Evolutionary conservation across 768 basidiomycete species (phyloP).

Genomic region (Rhizopogon vesiculosus): DNA sequence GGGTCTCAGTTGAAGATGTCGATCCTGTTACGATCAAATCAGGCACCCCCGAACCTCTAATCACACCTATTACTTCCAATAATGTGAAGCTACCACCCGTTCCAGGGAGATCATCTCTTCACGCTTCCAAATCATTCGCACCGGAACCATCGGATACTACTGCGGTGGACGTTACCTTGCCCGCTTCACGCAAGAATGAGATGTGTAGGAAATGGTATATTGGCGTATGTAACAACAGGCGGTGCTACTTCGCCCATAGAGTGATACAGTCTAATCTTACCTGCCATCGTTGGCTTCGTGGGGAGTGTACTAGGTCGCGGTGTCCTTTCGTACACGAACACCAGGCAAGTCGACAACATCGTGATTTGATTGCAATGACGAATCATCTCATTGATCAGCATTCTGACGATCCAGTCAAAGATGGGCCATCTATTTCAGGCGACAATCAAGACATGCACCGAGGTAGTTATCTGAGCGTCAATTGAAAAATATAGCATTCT

Average conservation of each 20-base stretch:
- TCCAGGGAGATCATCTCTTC: not conserved
- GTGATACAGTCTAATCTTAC: not conserved
- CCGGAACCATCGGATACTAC: not conserved
- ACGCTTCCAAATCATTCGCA: not conserved
- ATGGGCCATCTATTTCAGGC: too few species aligned
- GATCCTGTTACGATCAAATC: not conserved
- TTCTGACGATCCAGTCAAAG: not conserved
- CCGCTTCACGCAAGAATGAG: not conserved
- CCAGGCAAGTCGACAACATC: not conserved
- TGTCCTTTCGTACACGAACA: not conserved
- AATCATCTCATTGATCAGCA: not conserved
- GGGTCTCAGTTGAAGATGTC: not conserved
- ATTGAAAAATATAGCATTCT: not conserved
- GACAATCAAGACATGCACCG: not conserved
- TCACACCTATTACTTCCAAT: not conserved
- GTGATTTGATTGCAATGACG: not conserved
- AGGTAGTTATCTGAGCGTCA: not conserved
- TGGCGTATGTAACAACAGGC: not conserved
- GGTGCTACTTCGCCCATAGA: not conserved
- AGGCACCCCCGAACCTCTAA: not conserved
- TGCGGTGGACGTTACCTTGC: not conserved
- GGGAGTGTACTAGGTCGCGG: not conserved
- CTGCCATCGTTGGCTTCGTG: not conserved
- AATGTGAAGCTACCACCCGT: not conserved
- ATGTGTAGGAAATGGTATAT: not conserved